phyloP scores from a whole-genome alignment of 2,329 filamentous ascomycete genomes.

The Xylariaceae sp. region DNA sequence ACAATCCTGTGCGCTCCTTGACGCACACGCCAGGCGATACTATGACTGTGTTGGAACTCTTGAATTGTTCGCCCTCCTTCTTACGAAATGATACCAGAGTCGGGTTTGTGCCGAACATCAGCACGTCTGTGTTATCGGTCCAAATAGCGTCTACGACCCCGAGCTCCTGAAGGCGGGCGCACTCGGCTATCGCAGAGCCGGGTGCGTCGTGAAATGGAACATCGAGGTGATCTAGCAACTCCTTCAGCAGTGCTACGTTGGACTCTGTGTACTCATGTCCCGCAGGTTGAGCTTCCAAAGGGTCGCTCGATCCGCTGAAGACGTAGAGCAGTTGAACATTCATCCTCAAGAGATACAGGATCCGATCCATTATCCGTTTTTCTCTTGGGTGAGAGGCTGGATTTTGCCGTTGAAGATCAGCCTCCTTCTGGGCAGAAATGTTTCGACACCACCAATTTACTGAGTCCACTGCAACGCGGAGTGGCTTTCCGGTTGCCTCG shows the following conservation, averaged over 20 bases:
- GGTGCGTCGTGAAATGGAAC: conserved; percentile 42
- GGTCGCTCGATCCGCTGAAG: conserved; percentile 47
- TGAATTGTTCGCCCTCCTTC: conserved; percentile 17
- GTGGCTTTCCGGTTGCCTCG: conserved; percentile 16
- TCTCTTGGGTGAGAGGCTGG: conserved; percentile 22
- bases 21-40: conserved; percentile 11
- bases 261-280: conserved; percentile 32
- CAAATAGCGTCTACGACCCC: conserved; percentile 46
- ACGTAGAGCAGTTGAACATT: conserved; percentile 48
- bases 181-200: conserved; percentile 46
- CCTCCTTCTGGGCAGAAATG: conserved; percentile 15
- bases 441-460: conserved; percentile 21
- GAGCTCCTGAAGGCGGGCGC: conserved; percentile 38
- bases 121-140: conserved; percentile 42
- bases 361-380: conserved; percentile 27
- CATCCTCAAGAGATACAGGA: conserved; percentile 42
- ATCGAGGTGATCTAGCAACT: conserved; percentile 33
- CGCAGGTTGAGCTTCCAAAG: conserved; percentile 7
- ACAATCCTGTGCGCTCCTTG: conserved; percentile 10
- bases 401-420: conserved; percentile 10
- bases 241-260: conserved; percentile 33
- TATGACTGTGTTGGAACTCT: conserved; percentile 12
- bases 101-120: conserved; percentile 43
- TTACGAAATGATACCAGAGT: conserved; percentile 33
- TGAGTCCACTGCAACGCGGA: conserved; percentile 25